A percentile compares a stretch with the other conserved stretches of the same genome.
phyloP scores from a whole-genome alignment of 768 basidiomycete species.

The Naganishia vishniacii region DNA sequence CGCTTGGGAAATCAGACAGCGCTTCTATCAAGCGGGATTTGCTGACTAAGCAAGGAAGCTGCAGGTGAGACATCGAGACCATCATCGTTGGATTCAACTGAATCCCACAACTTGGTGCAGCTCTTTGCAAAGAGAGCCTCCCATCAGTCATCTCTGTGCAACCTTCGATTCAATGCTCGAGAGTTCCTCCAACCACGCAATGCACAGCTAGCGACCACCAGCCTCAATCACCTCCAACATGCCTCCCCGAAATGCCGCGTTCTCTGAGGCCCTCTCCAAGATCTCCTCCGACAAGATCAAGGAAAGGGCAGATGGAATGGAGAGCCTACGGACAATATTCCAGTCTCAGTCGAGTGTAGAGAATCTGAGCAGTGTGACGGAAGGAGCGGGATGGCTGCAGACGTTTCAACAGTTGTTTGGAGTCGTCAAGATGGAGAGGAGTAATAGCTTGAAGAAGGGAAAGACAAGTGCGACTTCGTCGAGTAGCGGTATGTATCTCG shows the following conservation, averaged over 20 bases:
- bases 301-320: slow-evolving; percentile 63
- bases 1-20: background rate
- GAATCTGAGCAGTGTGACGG: slow-evolving; percentile 55
- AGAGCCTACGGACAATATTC: slow-evolving; percentile 47
- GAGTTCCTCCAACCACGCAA: no score
- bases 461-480: slow-evolving; percentile 24
- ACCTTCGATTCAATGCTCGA: no score
- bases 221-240: background rate
- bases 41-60: slow-evolving; percentile 4
- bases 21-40: slow-evolving; percentile 1
- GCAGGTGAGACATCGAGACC: slow-evolving; percentile 3
- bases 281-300: slow-evolving; percentile 56
- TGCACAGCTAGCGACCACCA: no score
- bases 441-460: slow-evolving; percentile 51
- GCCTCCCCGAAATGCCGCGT: slow-evolving; percentile 14
- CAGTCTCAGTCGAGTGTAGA: slow-evolving; percentile 47
- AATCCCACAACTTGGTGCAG: no score
- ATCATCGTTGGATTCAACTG: background rate
- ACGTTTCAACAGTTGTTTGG: slow-evolving; percentile 70
- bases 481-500: slow-evolving; percentile 21
- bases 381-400: slow-evolving; percentile 58
- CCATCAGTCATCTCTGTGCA: no score
- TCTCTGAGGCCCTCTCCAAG: slow-evolving; percentile 31
- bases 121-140: no score
- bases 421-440: slow-evolving; percentile 62